Evolutionary conservation across 2,329 filamentous ascomycete species (phyloP), one percentile per base, ranked within the genome.

Genomic region (Alternaria ethzedia): DNA sequence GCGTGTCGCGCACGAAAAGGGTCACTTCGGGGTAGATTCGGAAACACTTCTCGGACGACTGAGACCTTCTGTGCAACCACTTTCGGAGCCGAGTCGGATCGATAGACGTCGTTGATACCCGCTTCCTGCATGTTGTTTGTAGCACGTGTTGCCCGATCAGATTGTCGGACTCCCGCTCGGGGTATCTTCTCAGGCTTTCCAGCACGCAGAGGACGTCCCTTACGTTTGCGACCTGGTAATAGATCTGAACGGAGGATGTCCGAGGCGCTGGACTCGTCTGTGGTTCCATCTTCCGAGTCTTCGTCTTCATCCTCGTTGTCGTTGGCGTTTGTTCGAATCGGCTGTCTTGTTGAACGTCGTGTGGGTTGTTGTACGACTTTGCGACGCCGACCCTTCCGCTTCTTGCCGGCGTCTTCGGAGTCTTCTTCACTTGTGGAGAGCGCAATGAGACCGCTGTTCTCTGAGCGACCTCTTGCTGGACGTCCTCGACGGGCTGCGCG

Each of bases 1-100:
- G 86, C 87, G 78, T 99, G 96, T 11, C 87, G 86, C 21, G 84
- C 82, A 57, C 86, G 86, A 78, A 99, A 99, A 3, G 85, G 81
- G 43, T 90, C 87, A 13, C 89, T 85, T 5, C 83, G 80, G 1
- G 88, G 81, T 1, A 93, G 74, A 1, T 84, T 83, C 59, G 88
- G 84, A 75, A 97, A 98, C 6, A 87, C 78, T 76, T 98, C 96
- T 68, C 94, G 79, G 6, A 81, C 86, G 13, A 89, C 88, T 12
- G 87, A 81, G 45, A 88, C 81, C 78, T 89, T 89, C 1, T 87
- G 83, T 11, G 83, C 81, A 0, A 81, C 66, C 15, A 72, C 70
- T 54, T 69, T 77, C 12, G 77, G 69, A 56, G 78, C 77, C 13
- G 82, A 83, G 51, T 83, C 82, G 7, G 82, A 82, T 51, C 82